These are phyloP conservation scores for Trametes cingulata DNA, from an alignment of 768 basidiomycete species.

Conservation along the genomic window DNA sequence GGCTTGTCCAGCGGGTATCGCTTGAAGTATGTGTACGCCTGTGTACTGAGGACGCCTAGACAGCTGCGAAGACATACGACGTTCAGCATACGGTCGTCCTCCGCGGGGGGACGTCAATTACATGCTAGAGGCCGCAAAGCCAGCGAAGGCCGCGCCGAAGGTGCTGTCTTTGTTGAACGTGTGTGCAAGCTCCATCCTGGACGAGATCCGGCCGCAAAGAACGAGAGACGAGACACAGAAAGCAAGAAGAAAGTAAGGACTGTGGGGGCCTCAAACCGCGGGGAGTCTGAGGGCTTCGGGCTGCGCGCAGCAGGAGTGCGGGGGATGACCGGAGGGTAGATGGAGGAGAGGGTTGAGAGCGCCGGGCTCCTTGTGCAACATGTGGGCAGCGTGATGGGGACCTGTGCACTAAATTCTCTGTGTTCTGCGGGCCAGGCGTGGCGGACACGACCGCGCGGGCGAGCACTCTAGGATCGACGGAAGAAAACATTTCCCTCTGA, in stretches of 20 bases:
- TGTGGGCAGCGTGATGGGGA: slow-evolving; percentile 11
- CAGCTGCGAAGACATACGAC: slow-evolving; percentile 37
- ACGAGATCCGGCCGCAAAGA: background rate
- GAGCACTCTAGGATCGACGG: background rate
- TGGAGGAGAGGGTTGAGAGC: background rate
- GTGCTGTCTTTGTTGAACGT: slow-evolving; percentile 43
- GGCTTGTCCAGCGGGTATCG: slow-evolving; percentile 54
- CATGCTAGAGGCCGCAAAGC: slow-evolving; percentile 52
- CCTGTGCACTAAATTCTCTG: slow-evolving; percentile 1
- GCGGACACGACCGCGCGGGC: background rate
- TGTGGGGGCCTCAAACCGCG: slow-evolving; percentile 12
- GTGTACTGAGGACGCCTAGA: slow-evolving; percentile 56
- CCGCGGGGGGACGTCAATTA: slow-evolving; percentile 15
- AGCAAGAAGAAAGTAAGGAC: slow-evolving; percentile 14
- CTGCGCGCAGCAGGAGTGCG: slow-evolving; percentile 7
- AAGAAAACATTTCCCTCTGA: slow-evolving; percentile 1
- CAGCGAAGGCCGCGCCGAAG: slow-evolving; percentile 61
- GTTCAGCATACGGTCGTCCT: background rate
- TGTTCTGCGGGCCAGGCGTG: background rate
- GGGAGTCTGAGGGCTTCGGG: slow-evolving; percentile 1
- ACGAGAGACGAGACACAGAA: slow-evolving; percentile 3
- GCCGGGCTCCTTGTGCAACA: background rate
- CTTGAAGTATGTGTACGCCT: slow-evolving; percentile 55
- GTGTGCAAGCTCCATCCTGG: slow-evolving; percentile 5
- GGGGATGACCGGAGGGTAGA: background rate